Evolutionary conservation across 352 stramenopile genomes (phyloP).

Genomic region (Pythium aquatile): DNA sequence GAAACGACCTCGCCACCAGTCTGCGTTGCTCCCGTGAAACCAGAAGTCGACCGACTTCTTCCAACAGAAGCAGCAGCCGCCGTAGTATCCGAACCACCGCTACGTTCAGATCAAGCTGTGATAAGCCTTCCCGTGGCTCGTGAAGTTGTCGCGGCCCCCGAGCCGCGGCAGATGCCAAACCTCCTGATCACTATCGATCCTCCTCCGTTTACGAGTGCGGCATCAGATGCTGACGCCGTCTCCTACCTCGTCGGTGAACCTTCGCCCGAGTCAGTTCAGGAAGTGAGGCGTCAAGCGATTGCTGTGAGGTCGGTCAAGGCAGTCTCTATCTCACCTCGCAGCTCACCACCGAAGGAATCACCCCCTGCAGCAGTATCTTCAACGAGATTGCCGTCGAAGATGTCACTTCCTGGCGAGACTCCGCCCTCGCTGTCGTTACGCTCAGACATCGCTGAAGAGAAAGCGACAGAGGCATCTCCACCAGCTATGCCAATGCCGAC

Average conservation of each 20-base stretch:
- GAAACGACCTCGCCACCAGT: too few species aligned
- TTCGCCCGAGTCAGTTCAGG: conserved; percentile 12
- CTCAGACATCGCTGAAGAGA: background rate
- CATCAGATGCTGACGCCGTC: background rate
- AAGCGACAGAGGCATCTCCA: background rate
- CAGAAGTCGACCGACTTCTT: too few species aligned
- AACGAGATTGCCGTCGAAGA: background rate
- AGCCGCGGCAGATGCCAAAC: background rate
- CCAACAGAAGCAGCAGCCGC: too few species aligned
- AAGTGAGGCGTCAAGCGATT: conserved; percentile 9
- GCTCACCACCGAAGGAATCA: conserved; percentile 14
- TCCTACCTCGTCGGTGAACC: conserved; percentile 2
- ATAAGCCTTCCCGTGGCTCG: background rate
- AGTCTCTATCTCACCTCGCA: conserved; percentile 7
- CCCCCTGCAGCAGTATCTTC: background rate
- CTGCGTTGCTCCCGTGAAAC: too few species aligned
- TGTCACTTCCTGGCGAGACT: background rate
- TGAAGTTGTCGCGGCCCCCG: background rate
- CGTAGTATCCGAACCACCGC: background rate
- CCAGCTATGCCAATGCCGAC: background rate
- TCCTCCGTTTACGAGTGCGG: background rate
- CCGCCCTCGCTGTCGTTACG: background rate
- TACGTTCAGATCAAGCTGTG: background rate
- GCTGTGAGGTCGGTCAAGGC: conserved; percentile 16
- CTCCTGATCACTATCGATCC: background rate